Evolutionary conservation across 2,329 filamentous ascomycete genomes (phyloP).

Genomic region (Fusarium clavum): DNA sequence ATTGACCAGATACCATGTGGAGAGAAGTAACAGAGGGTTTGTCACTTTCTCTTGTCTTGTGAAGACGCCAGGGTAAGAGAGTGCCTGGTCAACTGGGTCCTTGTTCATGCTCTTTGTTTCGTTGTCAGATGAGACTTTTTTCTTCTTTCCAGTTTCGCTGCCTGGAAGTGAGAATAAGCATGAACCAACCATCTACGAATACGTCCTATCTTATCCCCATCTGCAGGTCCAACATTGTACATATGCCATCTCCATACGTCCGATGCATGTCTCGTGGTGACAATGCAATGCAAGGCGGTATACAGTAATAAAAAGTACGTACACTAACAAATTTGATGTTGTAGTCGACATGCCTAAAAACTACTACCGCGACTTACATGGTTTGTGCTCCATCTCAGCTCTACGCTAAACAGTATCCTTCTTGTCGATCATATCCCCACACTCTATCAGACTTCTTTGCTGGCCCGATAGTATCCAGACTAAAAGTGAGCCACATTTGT

Average conservation of each 20-base stretch:
- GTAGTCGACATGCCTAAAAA: slow-evolving; percentile 17
- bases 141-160: neutral
- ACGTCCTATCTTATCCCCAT: neutral
- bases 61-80: neutral
- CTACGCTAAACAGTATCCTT: slow-evolving; percentile 22
- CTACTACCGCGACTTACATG: slow-evolving; percentile 16
- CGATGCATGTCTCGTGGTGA: slow-evolving; percentile 25
- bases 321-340: neutral
- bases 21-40: slow-evolving; percentile 3
- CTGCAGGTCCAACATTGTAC: neutral
- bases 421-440: slow-evolving; percentile 33
- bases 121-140: neutral
- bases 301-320: neutral
- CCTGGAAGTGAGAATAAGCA: slow-evolving; percentile 2
- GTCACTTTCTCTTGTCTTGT: neutral
- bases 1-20: slow-evolving; percentile 9
- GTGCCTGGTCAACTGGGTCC: slow-evolving; percentile 4
- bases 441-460: slow-evolving; percentile 7
- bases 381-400: slow-evolving; percentile 11
- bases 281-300: slow-evolving; percentile 1
- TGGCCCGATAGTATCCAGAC: slow-evolving; percentile 9
- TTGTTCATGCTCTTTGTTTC: neutral
- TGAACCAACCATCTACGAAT: neutral
- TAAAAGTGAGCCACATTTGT: neutral
- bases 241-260: slow-evolving; percentile 12